Base-by-base conservation (phyloP, 139 green algal species). In the Micromonas commoda region DNA sequence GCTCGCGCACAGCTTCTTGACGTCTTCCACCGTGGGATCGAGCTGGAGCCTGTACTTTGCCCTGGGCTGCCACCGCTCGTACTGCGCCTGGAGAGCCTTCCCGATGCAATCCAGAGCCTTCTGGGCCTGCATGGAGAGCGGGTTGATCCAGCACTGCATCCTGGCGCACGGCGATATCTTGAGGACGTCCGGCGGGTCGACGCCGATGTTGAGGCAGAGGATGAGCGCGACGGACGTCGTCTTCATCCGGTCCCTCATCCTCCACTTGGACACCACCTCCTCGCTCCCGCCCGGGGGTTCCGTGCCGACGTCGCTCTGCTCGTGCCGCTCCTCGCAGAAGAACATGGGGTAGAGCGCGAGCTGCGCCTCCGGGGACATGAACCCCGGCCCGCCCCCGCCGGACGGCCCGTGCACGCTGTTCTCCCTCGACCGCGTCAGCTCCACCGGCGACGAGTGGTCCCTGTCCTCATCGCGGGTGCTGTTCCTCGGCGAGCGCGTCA, bases 51-150 rank as follows among this genome's bases (percentile, higher is more conserved):
- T 97, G 88, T 99, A 98, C 21, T 77, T 64, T 51, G 85, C 84
- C 28, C 92, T 86, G 3, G 92, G 92, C 88, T 99, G 96, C 96
- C 95, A 99, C 2, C 96, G 88, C 84, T 99, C 96, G 85, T 99
- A 99, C 83, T 98, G 94, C 39, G 90, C 89, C 82, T 99, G 96
- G n/a, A 99, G 87, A 77, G 94, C 96, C 78, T 97, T 98, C 89
- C 94, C 94, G 60, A 99, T 97, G 1, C 89, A 90, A 33, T 99
- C 95, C 33, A 99, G 84, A 1, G 93, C 94, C 80, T 97, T 98
- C 2, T 92, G 89, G 0, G 92, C 86, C 80, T 93, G 90, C 89
- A 97, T 97, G 23, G 89, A 93, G 32, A 95, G 83, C 9, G 96
- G 96, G 82, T 99, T 93, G 37, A 85, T 80, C 86, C 85, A 89